These are phyloP conservation scores for Phytophthora lateralis DNA, from an alignment of 352 stramenopile genomes.

Conservation along the genomic window DNA sequence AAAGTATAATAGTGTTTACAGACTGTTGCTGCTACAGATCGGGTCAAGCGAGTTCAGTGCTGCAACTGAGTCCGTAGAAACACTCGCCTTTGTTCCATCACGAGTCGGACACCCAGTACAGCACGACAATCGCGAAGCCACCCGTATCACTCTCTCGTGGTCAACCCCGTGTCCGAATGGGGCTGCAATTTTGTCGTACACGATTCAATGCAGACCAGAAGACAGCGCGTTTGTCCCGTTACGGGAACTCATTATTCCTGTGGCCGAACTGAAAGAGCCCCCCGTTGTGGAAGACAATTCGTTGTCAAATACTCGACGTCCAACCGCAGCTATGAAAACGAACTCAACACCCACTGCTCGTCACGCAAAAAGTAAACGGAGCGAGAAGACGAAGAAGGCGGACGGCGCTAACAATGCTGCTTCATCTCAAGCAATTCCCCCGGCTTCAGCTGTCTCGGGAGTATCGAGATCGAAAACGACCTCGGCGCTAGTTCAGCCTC, in stretches of 20 bases:
- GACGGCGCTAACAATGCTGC: background rate
- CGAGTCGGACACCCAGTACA: slow-evolving; percentile 49
- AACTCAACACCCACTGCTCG: background rate
- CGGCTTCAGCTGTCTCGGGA: slow-evolving; percentile 1
- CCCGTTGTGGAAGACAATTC: background rate
- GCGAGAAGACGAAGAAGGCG: background rate
- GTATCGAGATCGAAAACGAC: background rate
- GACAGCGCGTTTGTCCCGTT: slow-evolving; percentile 46
- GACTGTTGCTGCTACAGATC: slow-evolving; percentile 37
- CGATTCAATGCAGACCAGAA: slow-evolving; percentile 62
- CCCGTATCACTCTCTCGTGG: slow-evolving; percentile 58
- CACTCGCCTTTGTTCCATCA: slow-evolving; percentile 65
- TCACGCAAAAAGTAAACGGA: background rate
- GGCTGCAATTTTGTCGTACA: slow-evolving; percentile 54
- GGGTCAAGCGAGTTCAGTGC: slow-evolving; percentile 54
- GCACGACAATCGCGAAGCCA: slow-evolving; percentile 38
- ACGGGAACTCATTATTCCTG: slow-evolving; percentile 37
- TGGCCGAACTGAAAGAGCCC: slow-evolving; percentile 30
- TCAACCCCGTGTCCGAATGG: slow-evolving; percentile 59
- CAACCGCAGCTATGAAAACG: background rate
- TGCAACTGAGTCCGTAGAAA: slow-evolving; percentile 49
- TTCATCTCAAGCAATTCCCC: background rate
- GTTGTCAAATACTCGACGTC: background rate
- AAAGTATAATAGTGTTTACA: background rate
- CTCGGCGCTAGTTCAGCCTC: background rate